A percentile compares a stretch with the other conserved stretches of the same genome.
phyloP scores from a whole-genome alignment of 1,284 basidiomycete genomes.

The Cerrena zonata region DNA sequence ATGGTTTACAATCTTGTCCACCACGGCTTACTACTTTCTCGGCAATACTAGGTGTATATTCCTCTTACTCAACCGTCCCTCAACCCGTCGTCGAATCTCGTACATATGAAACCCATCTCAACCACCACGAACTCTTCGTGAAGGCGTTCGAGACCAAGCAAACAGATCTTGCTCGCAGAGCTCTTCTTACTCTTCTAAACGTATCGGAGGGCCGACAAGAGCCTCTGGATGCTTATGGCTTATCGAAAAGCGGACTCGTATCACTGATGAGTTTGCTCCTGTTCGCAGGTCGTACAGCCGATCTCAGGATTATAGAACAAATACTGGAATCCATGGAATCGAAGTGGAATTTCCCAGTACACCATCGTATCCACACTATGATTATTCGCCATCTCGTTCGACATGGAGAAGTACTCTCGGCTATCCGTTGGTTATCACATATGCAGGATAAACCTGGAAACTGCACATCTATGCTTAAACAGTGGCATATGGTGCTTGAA shows the following conservation, averaged over 20 bases:
- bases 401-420: conserved; percentile 1
- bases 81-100: neutral
- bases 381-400: conserved; percentile 12
- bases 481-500: conserved; percentile 49
- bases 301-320: neutral
- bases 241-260: conserved; percentile 4
- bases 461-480: conserved; percentile 40
- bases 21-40: neutral
- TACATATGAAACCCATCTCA: neutral
- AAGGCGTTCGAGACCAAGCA: neutral
- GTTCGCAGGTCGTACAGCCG: neutral
- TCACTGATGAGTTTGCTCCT: neutral
- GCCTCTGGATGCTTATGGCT: neutral
- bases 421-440: conserved; percentile 39
- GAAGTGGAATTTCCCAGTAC: conserved; percentile 4
- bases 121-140: neutral
- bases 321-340: conserved; percentile 5
- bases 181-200: neutral
- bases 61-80: neutral
- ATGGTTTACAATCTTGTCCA: too few relatives aligned
- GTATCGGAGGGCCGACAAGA: neutral
- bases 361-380: neutral
- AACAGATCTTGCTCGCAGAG: neutral
- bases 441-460: conserved; percentile 45
- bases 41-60: neutral